Percentiles rank a stretch among this genome's conserved stretches.
These are phyloP conservation scores for Saccharomycopsis hybrid DNA, from an alignment of 1,139 yeast species.

Conservation along the genomic window DNA sequence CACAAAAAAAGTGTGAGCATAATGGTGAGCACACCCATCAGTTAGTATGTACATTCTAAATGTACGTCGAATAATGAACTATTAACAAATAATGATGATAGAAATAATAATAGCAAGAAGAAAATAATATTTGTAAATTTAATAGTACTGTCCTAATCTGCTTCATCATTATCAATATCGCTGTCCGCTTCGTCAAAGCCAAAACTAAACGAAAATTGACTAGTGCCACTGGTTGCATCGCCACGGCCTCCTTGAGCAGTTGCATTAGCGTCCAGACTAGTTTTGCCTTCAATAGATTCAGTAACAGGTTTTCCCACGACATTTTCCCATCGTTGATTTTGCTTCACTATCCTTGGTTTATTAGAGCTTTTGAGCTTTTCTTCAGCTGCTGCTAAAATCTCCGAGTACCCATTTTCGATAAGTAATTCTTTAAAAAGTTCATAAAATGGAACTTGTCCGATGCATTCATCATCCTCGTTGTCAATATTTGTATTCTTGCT, in stretches of 20 bases:
- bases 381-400: constrained; percentile 33
- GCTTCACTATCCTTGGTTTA: neutral
- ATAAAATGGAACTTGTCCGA: constrained; percentile 43
- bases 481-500: neutral
- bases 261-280: neutral
- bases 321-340: neutral
- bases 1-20: too few species aligned
- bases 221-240: neutral
- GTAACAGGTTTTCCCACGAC: neutral
- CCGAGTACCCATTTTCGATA: constrained; percentile 31
- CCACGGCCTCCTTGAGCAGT: neutral
- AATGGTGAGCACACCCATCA: too few species aligned
- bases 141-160: neutral
- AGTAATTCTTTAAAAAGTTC: constrained; percentile 49
- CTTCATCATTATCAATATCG: neutral
- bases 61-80: too few species aligned
- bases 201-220: constrained; percentile 9
- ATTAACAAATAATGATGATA: too few species aligned
- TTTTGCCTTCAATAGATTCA: too few species aligned
- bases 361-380: constrained; percentile 26
- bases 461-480: constrained; percentile 12
- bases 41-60: too few species aligned
- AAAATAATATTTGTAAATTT: neutral
- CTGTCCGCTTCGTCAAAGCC: constrained; percentile 5
- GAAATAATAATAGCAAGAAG: too few species aligned